Conservation (phyloP, 495 filamentous ascomycete species). For the Terfezia claveryi region DNA sequence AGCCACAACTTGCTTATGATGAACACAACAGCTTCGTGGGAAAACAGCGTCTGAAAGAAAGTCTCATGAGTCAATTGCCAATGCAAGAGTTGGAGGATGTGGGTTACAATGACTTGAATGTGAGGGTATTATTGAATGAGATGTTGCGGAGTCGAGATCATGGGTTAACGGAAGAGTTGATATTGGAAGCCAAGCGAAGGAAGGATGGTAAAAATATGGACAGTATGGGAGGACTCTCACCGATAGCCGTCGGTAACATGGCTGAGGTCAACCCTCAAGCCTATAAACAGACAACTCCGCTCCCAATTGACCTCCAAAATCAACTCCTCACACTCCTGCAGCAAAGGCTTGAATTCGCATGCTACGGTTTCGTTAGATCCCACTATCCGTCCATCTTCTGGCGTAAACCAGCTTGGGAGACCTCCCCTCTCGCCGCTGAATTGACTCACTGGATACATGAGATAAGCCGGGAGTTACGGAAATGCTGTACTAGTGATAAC, state of each 20-base stretch:
- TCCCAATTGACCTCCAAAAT: neutral
- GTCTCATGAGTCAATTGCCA: neutral
- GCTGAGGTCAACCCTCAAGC: neutral
- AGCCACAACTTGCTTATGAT: neutral
- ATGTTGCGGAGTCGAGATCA: neutral
- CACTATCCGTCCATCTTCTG: neutral
- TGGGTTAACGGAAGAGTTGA: neutral
- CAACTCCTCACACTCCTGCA: neutral
- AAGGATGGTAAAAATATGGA: neutral
- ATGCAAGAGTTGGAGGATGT: neutral
- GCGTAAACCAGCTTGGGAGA: neutral
- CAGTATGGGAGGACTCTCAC: neutral
- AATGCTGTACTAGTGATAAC: neutral
- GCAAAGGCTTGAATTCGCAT: neutral
- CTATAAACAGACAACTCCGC: neutral
- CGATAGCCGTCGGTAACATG: neutral
- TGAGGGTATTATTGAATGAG: neutral
- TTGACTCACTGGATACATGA: neutral
- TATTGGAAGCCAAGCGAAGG: neutral
- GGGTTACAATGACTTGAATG: neutral
- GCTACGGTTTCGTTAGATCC: neutral
- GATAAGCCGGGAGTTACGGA: neutral
- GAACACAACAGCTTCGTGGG: neutral
- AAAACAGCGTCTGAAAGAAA: neutral
- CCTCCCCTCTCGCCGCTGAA: neutral